Evolutionary conservation across 176 grass and related monocot genomes (phyloP).

Genomic region (Puccinellia tenuiflora): DNA sequence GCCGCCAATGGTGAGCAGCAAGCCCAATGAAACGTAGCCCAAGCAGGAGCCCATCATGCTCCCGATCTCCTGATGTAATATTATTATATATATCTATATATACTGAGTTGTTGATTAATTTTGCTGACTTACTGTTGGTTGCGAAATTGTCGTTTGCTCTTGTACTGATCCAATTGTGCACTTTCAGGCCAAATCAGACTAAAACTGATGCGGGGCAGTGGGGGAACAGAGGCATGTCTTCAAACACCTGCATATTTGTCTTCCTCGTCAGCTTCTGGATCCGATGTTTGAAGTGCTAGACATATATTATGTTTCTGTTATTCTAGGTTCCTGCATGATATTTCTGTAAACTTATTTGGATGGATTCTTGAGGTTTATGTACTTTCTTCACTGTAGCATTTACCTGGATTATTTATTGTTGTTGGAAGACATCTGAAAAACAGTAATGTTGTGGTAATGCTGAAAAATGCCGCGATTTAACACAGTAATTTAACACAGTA

Average conservation of each 20-base stretch:
- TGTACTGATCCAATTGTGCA: not conserved
- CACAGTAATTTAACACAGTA: too few species aligned
- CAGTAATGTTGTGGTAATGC: not conserved
- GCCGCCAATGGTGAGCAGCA: constrained; percentile 13
- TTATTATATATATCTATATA: not conserved
- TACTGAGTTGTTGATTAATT: not conserved
- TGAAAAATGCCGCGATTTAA: too few species aligned
- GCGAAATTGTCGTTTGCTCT: not conserved
- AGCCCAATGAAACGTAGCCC: constrained; percentile 28
- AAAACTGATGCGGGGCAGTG: not conserved
- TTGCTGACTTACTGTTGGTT: not conserved
- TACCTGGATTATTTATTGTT: not conserved
- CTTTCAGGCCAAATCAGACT: constrained; percentile 36
- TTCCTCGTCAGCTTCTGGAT: not conserved
- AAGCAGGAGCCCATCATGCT: constrained; percentile 30
- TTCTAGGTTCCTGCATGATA: not conserved
- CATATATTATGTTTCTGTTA: not conserved
- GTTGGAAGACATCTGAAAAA: not conserved
- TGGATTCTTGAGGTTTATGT: constrained; percentile 2
- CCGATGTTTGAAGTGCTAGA: not conserved
- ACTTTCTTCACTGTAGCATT: not conserved
- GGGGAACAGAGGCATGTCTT: not conserved
- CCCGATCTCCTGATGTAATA: constrained; percentile 39
- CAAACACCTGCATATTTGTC: not conserved
- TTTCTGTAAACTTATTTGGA: not conserved